Base-by-base conservation (phyloP, 208 protist species). In the Crithidia acanthocephali region DNA sequence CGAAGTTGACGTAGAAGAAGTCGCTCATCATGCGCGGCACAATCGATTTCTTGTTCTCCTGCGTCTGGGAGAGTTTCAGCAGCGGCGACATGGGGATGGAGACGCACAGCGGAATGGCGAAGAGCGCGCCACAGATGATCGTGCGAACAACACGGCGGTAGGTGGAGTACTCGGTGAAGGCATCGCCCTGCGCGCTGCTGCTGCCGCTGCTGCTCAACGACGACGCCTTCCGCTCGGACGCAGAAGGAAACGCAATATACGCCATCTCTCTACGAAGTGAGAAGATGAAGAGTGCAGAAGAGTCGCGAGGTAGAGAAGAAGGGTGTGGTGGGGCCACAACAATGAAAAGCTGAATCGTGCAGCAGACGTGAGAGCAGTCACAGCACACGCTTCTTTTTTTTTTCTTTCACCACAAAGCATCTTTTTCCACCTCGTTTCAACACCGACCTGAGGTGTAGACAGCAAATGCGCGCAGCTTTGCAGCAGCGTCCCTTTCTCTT, bases 1-100 rank as follows among this genome's bases (percentile, higher is more conserved):
- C 40, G 52, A 92, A 92, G 59, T 81, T 86, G 20, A 92, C 82
- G 32, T 81, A 86, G 45, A 92, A 92, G 68, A 92, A 92, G 68
- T 92, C 86, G 50, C 66, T 88, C 82, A 92, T 90, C 76, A 92
- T 92, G 28, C 86, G 76, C 20, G 84, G 80, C 47, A 88, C 68
- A 53, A 92, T 75, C 3, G 76, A 74, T 58, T 80, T 89, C 35
- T 83, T 80, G 74, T 88, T 85, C 40, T 87, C 76, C 52, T 92
- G 74, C 40, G 80, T 85, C 48, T 80, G 81, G 15, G 86, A 92
- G 2, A 92, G 68, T 59, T 77, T 76, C 30, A 92, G 55, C 50
- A 90, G 64, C 50, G 86, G 86, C 15, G 86, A 92, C 42, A 68
- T 74, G 10, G 86, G 83, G 10, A 70, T 63, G 13, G 80, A 63